Evolutionary conservation across 257 asterid species (phyloP).

Genomic region (Salvia miltiorrhiza): DNA sequence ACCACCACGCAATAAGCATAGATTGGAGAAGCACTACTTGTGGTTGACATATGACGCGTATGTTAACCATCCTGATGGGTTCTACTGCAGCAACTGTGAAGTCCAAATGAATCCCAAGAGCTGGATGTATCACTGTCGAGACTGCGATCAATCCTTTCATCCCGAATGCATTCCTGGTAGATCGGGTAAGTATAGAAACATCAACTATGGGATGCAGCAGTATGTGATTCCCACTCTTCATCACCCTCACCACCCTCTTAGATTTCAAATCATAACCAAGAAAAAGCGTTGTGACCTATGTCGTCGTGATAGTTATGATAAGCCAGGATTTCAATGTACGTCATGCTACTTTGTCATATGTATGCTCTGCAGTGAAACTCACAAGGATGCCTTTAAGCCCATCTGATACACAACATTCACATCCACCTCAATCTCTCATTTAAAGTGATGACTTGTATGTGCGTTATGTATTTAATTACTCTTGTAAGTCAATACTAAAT

Average conservation of each 20-base stretch:
- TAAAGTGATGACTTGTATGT: too few relatives aligned
- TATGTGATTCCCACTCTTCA: too few relatives aligned
- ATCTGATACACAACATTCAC: too few relatives aligned
- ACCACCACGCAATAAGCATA: neutral
- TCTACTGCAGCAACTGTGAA: constrained; percentile 2
- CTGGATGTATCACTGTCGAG: neutral
- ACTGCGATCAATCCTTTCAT: constrained; percentile 7
- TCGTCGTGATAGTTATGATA: neutral
- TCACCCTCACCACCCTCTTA: neutral
- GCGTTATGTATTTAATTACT: too few relatives aligned
- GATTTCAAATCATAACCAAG: neutral
- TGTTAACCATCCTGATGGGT: neutral
- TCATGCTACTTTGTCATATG: neutral
- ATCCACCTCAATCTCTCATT: too few relatives aligned
- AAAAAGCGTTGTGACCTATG: neutral
- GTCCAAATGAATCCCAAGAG: neutral
- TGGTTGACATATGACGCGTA: neutral
- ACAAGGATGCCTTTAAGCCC: too few relatives aligned
- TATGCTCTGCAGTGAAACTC: too few relatives aligned
- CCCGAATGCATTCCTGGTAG: neutral
- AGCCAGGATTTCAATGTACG: neutral
- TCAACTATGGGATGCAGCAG: too few relatives aligned
- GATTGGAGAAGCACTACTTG: neutral
- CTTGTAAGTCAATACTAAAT: too few relatives aligned
- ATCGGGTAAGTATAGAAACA: neutral